Evolutionary conservation across 257 asterid species (phyloP).

Genomic region (Craterostigma plantagineum): DNA sequence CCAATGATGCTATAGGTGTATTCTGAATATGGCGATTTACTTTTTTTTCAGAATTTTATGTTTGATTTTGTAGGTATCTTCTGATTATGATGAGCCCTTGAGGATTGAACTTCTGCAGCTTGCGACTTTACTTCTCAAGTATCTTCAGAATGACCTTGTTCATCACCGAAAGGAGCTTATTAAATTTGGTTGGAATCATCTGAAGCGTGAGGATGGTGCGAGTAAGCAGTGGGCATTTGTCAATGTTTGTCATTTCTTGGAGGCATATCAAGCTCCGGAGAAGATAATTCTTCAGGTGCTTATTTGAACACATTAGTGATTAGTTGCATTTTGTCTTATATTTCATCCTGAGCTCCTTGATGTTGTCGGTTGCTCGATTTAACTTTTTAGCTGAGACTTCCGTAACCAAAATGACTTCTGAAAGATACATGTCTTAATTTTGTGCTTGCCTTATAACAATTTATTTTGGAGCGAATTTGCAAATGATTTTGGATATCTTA

Average conservation of each 20-base stretch:
- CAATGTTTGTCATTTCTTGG: slow-evolving; percentile 96
- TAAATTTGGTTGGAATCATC: slow-evolving; percentile 99
- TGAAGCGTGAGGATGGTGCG: slow-evolving; percentile 98
- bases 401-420: too few species aligned
- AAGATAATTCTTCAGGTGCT: slow-evolving; percentile 91
- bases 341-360: not conserved
- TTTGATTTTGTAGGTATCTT: slow-evolving; percentile 43
- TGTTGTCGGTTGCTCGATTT: not conserved
- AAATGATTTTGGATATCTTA: too few species aligned
- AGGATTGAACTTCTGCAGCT: slow-evolving; percentile 99
- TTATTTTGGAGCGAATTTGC: too few species aligned
- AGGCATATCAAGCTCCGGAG: slow-evolving; percentile 99
- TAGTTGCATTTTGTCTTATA: not conserved
- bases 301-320: slow-evolving; percentile 1
- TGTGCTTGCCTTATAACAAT: too few species aligned
- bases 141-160: slow-evolving; percentile 95
- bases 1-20: too few species aligned
- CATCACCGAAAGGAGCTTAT: slow-evolving; percentile 93
- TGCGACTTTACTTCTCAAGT: slow-evolving; percentile 91
- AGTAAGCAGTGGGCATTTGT: slow-evolving; percentile 99
- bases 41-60: slow-evolving; percentile 5
- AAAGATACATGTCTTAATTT: too few species aligned
- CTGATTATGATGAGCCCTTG: slow-evolving; percentile 91
- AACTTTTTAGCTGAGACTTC: too few species aligned
- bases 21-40: not conserved